Evolutionary conservation across 257 asterid species (phyloP).

Genomic region (Ehretia macrophylla): DNA sequence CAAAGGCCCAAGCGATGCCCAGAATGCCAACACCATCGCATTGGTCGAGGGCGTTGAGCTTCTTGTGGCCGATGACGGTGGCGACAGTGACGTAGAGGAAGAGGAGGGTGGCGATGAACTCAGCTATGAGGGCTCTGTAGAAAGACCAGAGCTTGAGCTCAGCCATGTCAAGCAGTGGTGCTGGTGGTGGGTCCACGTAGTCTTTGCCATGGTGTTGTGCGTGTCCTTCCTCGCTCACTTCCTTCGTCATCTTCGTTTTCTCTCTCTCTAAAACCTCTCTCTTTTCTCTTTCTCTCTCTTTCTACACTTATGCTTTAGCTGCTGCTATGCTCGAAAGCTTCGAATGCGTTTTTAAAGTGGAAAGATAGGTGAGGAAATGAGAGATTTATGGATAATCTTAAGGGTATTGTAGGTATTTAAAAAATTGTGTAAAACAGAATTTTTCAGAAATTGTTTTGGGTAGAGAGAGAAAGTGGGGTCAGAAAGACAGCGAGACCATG

Average conservation of each 20-base stretch:
- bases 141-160: slow-evolving; percentile 77
- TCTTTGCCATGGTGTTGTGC: slow-evolving; percentile 52
- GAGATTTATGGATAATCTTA: slow-evolving; percentile 36
- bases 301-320: not conserved
- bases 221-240: slow-evolving; percentile 58
- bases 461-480: slow-evolving; percentile 26
- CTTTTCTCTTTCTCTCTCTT: not conserved
- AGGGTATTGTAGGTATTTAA: slow-evolving; percentile 45
- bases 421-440: not conserved
- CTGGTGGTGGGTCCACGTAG: slow-evolving; percentile 82
- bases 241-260: slow-evolving; percentile 55
- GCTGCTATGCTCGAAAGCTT: not conserved
- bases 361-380: not conserved
- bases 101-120: slow-evolving; percentile 75
- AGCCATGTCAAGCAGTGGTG: slow-evolving; percentile 55
- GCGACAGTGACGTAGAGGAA: slow-evolving; percentile 67
- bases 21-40: slow-evolving; percentile 85
- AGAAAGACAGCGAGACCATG: slow-evolving; percentile 49
- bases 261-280: not conserved
- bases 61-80: slow-evolving; percentile 80
- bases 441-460: not conserved
- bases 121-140: slow-evolving; percentile 72
- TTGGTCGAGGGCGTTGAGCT: slow-evolving; percentile 43
- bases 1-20: slow-evolving; percentile 87
- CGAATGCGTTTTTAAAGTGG: slow-evolving; percentile 9